Evolutionary conservation across 768 basidiomycete genomes (phyloP), one percentile per base, ranked within the genome.

Genomic region (Suillus luteus): DNA sequence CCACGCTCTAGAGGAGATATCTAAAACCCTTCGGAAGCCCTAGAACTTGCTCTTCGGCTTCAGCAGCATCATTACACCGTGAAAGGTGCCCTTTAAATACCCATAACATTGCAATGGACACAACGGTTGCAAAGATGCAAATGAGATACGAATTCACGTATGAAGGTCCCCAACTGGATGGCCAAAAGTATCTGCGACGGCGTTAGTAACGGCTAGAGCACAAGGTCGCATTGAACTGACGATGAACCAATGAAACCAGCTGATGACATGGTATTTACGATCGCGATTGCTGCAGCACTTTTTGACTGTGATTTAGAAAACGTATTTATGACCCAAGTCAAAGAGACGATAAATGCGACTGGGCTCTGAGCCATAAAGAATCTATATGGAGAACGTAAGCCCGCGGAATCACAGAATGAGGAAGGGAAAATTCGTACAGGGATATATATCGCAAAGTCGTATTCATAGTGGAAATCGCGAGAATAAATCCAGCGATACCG

Each of bases 251-350:
- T 80, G 76, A 93, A 93, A 0, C 93, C 93, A 10, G 91, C 79
- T 69, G 92, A 87, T 15, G 87, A 88, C 69, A 92, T 84, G 31
- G 89, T 85, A 73, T 93, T 93, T 70, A 93, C 85, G 60, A 91
- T 74, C 1, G 92, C 93, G 49, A 96, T 79, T 15, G 88, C 89
- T n/a, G 94, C 88, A 10, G 93, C 91, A 7, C 93, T 87, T 74
- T 95, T 95, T n/a, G 88, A 85, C 2, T 92, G 86, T 27, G 93
- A 86, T 19, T 88, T 84, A n/a, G 92, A 87, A 75, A 95, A 80
- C 5, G 81, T 80, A 64, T 80, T 83, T 60, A 79, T 80, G 59
- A 83, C 76, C 85, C 82, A 83, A 12, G 81, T 73, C 69, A 78
- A 77, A 68, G 90, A 86, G 62, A 83, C 82, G 64, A 91, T 85